Evolutionary conservation across 179 eudicot species (phyloP).

Genomic region (Beta macrorhiza): DNA sequence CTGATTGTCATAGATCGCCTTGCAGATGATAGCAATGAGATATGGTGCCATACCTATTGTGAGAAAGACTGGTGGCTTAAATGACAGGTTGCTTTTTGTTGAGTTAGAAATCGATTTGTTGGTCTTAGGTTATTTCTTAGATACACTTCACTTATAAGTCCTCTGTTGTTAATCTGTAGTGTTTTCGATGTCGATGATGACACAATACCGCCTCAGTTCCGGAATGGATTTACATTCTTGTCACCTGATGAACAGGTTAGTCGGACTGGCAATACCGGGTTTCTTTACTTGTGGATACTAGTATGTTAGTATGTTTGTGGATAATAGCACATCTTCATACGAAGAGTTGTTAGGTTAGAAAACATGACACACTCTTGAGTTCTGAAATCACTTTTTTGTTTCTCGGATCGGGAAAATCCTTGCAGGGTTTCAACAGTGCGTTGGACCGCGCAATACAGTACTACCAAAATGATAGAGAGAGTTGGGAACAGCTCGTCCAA

Average conservation of each 20-base stretch:
- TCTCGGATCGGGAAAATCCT: neutral
- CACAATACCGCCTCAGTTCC: slow-evolving; percentile 60
- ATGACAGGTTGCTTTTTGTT: slow-evolving; percentile 64
- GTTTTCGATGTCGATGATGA: slow-evolving; percentile 86
- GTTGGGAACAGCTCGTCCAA: slow-evolving; percentile 76
- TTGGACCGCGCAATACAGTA: slow-evolving; percentile 71
- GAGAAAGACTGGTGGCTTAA: slow-evolving; percentile 87
- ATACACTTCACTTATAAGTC: neutral
- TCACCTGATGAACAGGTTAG: slow-evolving; percentile 80
- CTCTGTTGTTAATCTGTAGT: slow-evolving; percentile 37
- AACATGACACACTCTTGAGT: neutral
- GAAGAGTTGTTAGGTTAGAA: neutral
- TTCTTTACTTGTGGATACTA: neutral
- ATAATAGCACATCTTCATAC: neutral
- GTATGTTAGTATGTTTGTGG: neutral
- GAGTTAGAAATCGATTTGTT: neutral
- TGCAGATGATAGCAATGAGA: slow-evolving; percentile 97
- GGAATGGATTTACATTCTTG: slow-evolving; percentile 80
- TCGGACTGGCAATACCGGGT: neutral
- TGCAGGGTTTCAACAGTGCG: slow-evolving; percentile 70
- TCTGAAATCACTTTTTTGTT: neutral
- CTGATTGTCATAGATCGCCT: slow-evolving; percentile 5
- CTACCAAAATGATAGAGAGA: slow-evolving; percentile 44
- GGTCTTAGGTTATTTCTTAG: neutral
- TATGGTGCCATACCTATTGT: slow-evolving; percentile 84